Evolutionary conservation across 2,329 filamentous ascomycete species (phyloP).

Genomic region (Lasiodiplodia theobromae): DNA sequence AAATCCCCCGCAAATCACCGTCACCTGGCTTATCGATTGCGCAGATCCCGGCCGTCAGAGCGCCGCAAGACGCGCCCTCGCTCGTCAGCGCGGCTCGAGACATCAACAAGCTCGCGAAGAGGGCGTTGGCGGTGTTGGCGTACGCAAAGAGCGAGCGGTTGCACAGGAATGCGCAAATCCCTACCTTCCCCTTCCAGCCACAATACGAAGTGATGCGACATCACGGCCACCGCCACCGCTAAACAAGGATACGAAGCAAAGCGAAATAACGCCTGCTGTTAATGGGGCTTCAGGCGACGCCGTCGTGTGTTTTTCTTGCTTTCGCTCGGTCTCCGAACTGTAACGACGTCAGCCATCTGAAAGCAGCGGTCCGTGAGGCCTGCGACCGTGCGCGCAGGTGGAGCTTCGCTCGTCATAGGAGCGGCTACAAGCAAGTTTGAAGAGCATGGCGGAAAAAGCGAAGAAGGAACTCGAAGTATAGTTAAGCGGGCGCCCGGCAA

Average conservation of each 20-base stretch:
- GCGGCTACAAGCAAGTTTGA: constrained; percentile 6
- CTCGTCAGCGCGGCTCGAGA: not conserved
- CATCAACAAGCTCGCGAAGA: not conserved
- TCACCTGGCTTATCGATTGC: constrained; percentile 18
- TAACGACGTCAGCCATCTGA: constrained; percentile 10
- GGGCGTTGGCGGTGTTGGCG: not conserved
- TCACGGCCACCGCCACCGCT: constrained; percentile 13
- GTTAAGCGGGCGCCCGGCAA: not conserved
- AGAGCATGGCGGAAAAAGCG: not conserved
- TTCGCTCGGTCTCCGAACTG: not conserved
- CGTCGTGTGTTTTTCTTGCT: not conserved
- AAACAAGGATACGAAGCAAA: constrained; percentile 14
- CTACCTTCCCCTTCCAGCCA: not conserved
- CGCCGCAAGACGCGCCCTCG: not conserved
- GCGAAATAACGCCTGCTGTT: not conserved
- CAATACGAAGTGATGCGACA: constrained; percentile 4
- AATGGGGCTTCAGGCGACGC: not conserved
- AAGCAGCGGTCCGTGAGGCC: not conserved
- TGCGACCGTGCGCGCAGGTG: constrained; percentile 10
- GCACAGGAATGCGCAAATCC: constrained; percentile 4
- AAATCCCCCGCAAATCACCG: constrained; percentile 20
- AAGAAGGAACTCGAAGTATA: not conserved
- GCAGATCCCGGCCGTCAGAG: constrained; percentile 13
- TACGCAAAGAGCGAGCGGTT: not conserved
- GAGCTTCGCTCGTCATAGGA: constrained; percentile 2